phyloP scores from a whole-genome alignment of 441 rosid genomes.

The Jatropha podagrica region DNA sequence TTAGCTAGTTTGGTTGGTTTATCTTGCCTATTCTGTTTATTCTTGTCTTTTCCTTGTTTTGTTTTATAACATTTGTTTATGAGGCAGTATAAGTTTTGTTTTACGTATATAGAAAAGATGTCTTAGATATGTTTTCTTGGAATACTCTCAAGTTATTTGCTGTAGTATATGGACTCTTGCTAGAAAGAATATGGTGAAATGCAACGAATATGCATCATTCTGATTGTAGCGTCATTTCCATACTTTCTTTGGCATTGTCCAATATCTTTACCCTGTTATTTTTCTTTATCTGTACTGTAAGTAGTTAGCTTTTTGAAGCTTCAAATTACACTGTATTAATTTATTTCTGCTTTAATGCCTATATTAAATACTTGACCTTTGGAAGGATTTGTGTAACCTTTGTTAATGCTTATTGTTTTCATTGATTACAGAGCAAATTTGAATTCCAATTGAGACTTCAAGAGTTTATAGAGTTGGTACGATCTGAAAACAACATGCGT shows the following conservation, averaged over 20 bases:
- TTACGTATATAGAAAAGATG: background rate
- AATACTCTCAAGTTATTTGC: background rate
- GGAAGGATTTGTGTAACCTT: background rate
- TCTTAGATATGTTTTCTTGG: background rate
- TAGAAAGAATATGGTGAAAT: background rate
- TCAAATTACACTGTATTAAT: background rate
- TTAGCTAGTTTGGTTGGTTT: background rate
- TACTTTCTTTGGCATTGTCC: background rate
- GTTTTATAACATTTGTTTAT: background rate
- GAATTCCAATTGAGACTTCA: slow-evolving; percentile 95
- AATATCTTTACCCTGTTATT: background rate
- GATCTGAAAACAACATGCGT: slow-evolving; percentile 59
- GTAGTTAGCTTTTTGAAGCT: background rate
- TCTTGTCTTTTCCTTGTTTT: background rate
- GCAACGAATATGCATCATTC: background rate
- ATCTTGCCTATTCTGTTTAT: background rate
- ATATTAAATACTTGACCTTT: background rate
- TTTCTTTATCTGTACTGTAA: background rate
- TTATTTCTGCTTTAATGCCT: background rate
- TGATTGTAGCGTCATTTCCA: background rate
- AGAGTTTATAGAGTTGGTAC: slow-evolving; percentile 86
- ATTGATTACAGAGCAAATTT: slow-evolving; percentile 64
- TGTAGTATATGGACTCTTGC: background rate
- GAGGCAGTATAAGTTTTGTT: background rate
- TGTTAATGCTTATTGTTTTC: slow-evolving; percentile 14